Conservation (phyloP, 768 basidiomycete species). For the Mycena chlorophos region DNA sequence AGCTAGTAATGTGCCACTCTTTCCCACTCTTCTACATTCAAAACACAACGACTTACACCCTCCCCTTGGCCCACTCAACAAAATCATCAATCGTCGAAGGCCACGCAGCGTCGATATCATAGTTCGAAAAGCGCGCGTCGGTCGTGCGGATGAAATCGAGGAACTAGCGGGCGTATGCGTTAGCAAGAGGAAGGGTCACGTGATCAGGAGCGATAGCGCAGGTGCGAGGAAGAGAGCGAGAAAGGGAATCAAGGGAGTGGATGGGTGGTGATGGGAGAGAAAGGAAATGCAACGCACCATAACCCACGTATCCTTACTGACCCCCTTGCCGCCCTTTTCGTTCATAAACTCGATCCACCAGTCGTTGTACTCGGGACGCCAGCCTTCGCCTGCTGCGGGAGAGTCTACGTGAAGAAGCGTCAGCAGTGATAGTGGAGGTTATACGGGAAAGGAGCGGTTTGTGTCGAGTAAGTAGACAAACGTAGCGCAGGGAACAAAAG, state of each 20-base stretch:
- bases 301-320: slow-evolving; percentile 87
- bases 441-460: not conserved
- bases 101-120: slow-evolving; percentile 87
- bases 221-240: not conserved
- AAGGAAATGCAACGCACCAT: slow-evolving; percentile 56
- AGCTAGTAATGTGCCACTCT: too few species aligned
- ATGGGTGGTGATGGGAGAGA: too few species aligned
- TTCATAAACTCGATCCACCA: slow-evolving; percentile 82
- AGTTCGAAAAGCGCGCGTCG: slow-evolving; percentile 68
- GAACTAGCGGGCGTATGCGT: slow-evolving; percentile 49
- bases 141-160: slow-evolving; percentile 75
- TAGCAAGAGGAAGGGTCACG: not conserved
- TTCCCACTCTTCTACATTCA: too few species aligned
- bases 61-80: slow-evolving; percentile 62
- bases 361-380: slow-evolving; percentile 59
- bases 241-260: too few species aligned
- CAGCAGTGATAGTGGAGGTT: not conserved
- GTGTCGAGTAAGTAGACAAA: not conserved
- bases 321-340: slow-evolving; percentile 65
- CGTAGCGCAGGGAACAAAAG: too few species aligned
- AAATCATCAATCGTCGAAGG: slow-evolving; percentile 87
- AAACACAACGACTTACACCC: too few species aligned
- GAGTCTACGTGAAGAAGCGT: not conserved
- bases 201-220: not conserved
- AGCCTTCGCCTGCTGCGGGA: slow-evolving; percentile 44